phyloP scores from a whole-genome alignment of 495 filamentous ascomycete genomes.

The Aspergillus nanangensis region DNA sequence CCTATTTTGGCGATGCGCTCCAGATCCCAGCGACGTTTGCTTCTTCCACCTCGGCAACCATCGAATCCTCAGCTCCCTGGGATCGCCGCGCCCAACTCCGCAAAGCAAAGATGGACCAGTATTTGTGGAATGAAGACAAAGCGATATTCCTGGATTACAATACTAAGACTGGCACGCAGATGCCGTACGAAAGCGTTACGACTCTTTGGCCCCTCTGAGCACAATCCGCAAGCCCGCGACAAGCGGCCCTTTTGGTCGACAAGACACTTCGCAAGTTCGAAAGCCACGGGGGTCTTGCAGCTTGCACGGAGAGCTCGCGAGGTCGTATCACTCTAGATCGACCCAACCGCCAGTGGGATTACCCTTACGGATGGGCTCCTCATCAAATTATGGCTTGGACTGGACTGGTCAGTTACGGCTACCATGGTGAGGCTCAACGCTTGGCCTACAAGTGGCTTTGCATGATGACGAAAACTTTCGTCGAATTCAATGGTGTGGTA shows the following conservation, averaged over 20 bases:
- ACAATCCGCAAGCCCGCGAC: slow-evolving; percentile 71
- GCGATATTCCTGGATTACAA: slow-evolving; percentile 98
- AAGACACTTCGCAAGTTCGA: slow-evolving; percentile 82
- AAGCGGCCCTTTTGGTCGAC: slow-evolving; percentile 71
- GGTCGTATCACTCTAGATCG: slow-evolving; percentile 73
- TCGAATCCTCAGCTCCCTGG: slow-evolving; percentile 82
- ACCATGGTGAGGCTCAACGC: slow-evolving; percentile 79
- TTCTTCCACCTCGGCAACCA: slow-evolving; percentile 47
- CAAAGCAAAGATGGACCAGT: slow-evolving; percentile 77
- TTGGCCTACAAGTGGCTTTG: slow-evolving; percentile 93
- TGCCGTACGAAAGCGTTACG: slow-evolving; percentile 81
- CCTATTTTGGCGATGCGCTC: slow-evolving; percentile 73
- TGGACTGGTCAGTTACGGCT: slow-evolving; percentile 84
- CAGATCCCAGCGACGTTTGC: slow-evolving; percentile 76
- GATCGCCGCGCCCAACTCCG: slow-evolving; percentile 78
- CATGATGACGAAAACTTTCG: slow-evolving; percentile 96
- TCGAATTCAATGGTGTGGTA: slow-evolving; percentile 95
- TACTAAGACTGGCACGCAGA: slow-evolving; percentile 71
- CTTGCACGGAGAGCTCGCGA: slow-evolving; percentile 80
- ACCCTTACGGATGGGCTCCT: slow-evolving; percentile 95
- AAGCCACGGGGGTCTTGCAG: slow-evolving; percentile 79
- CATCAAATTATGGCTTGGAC: slow-evolving; percentile 99
- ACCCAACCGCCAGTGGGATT: slow-evolving; percentile 97
- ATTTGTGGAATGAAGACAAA: slow-evolving; percentile 82
- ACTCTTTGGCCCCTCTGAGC: slow-evolving; percentile 98